phyloP scores from a whole-genome alignment of 1,284 basidiomycete species.

The Boletus sp. region DNA sequence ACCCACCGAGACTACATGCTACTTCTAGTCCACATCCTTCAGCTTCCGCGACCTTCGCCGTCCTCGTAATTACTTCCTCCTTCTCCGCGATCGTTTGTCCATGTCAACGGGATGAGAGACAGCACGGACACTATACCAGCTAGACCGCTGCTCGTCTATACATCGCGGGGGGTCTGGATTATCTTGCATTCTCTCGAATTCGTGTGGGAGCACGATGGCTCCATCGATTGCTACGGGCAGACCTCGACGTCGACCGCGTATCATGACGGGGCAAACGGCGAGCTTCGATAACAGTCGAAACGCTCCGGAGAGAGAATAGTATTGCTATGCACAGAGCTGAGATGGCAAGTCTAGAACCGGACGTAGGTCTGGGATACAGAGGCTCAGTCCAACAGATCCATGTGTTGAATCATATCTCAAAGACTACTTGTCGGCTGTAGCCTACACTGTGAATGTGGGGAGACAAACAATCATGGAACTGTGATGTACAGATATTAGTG shows the following conservation, averaged over 20 bases:
- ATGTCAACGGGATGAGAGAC: not conserved
- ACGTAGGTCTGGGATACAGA: conserved; percentile 60
- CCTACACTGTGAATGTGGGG: conserved; percentile 27
- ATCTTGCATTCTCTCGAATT: conserved; percentile 37
- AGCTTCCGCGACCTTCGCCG: not conserved
- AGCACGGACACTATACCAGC: not conserved
- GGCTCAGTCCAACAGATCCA: conserved; percentile 83
- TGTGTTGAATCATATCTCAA: conserved; percentile 90
- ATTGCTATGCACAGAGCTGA: conserved; percentile 42
- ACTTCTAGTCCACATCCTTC: not conserved
- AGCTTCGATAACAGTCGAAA: conserved; percentile 83
- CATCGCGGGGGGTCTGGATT: conserved; percentile 5
- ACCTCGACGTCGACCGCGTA: conserved; percentile 90
- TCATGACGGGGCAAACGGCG: conserved; percentile 82
- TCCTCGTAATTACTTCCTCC: not conserved
- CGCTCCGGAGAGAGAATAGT: conserved; percentile 78
- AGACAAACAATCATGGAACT: conserved; percentile 25
- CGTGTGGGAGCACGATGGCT: conserved; percentile 71
- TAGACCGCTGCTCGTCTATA: conserved; percentile 14
- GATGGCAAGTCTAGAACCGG: not conserved
- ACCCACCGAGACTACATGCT: not conserved
- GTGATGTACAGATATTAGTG: conserved; percentile 32
- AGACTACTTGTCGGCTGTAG: conserved; percentile 48
- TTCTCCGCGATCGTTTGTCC: not conserved
- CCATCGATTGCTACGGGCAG: conserved; percentile 87